Evolutionary conservation across 768 basidiomycete species (phyloP).

Genomic region (Leccinum incarnatum): DNA sequence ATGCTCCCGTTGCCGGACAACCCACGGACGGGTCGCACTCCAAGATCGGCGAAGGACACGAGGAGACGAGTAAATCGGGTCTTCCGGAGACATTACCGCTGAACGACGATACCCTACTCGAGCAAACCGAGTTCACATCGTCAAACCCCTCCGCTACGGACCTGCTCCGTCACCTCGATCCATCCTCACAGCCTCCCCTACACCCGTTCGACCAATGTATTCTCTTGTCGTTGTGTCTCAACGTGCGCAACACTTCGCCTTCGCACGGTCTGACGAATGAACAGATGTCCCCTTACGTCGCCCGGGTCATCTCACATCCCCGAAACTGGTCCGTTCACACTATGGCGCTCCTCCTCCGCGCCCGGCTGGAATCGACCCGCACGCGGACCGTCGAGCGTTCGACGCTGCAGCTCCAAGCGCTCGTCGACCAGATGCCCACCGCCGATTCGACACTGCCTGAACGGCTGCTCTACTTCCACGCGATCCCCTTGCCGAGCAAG

Average conservation of each 20-base stretch:
- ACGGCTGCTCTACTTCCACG: conserved; percentile 76
- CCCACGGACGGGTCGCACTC: conserved; percentile 9
- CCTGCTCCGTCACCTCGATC: conserved; percentile 70
- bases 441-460: conserved; percentile 72
- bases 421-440: conserved; percentile 96
- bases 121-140: conserved; percentile 89
- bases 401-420: conserved; percentile 87
- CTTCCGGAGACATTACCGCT: conserved; percentile 80
- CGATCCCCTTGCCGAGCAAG: conserved; percentile 77
- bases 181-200: conserved; percentile 78
- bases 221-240: conserved; percentile 86
- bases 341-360: conserved; percentile 91
- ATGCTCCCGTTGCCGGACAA: not conserved
- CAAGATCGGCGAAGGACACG: conserved; percentile 4
- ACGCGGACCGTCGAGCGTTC: conserved; percentile 93
- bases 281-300: conserved; percentile 91
- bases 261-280: conserved; percentile 85
- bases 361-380: conserved; percentile 83
- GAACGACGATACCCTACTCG: conserved; percentile 95
- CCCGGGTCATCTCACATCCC: conserved; percentile 86
- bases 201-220: conserved; percentile 94
- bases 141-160: conserved; percentile 51
- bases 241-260: conserved; percentile 86
- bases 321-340: conserved; percentile 96
- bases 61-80: conserved; percentile 11